Base-by-base conservation (phyloP, 371 early-diverging fungal genomes). In the Lichtheimia hyalospora region DNA sequence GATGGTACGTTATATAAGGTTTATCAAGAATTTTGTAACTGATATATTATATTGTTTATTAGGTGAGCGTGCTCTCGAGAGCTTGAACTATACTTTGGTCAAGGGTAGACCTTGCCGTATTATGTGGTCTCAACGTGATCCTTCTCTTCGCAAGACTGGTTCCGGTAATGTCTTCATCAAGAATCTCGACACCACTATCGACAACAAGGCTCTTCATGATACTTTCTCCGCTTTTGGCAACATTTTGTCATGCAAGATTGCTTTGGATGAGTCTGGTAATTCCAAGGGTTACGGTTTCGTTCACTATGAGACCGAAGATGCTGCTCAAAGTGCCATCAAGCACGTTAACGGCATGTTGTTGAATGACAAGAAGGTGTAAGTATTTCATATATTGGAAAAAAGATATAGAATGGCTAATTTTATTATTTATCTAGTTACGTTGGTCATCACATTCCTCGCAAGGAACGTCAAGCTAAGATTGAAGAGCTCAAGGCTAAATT, bases 41-140 rank as follows among this genome's bases (percentile, higher is more conserved):
- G 25, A 51, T 16, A 12, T 25, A 51, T 43, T 40, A 65, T 78
- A n/a, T n/a, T n/a, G n/a, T n/a, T n/a, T n/a, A n/a, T n/a, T n/a
- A 88, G 89, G 86, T 63, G 95, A 96, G 75, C 88, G 93, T 68
- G 99, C 99, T 58, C 81, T 97, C 68, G 96, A 97, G 69, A 75
- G 85, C 61, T 83, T 98, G 62, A 98, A 98, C 91, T 97, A 96
- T 85, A 90, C 94, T 55, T 78, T 85, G 74, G 88, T 98, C 75
- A 95, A 94, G 86, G 95, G 92, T 64, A 88, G 89, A 67, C 87
- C 96, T 54, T 96, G 97, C 83, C 95, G 99, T 66, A 96, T 99
- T 79, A 99, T 99, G 99, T 99, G 97, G 97, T 95, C 96, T 58
- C 96, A 99, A 86, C 92, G 99, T 63, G 97, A 99, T 83, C 99